phyloP scores from a whole-genome alignment of 805 yeast genomes.

The Candida suzukii region DNA sequence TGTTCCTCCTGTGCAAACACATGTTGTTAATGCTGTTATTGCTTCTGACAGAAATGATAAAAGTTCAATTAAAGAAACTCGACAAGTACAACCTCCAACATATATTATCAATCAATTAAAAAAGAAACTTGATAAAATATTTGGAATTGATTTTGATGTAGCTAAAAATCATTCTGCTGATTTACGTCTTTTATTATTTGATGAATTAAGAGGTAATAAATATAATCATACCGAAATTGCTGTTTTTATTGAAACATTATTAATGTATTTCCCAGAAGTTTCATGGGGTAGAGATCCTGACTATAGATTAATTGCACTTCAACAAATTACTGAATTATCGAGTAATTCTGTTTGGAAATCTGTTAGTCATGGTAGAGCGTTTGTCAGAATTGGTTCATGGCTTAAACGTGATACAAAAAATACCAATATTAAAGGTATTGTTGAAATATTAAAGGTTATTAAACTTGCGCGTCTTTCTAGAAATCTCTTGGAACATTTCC shows the following conservation, averaged over 20 bases:
- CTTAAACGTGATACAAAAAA: constrained; percentile 6
- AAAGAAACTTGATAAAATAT: not conserved
- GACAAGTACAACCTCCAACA: not conserved
- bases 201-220: not conserved
- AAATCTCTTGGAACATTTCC: not conserved
- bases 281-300: constrained; percentile 5
- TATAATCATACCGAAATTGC: not conserved
- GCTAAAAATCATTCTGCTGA: constrained; percentile 1
- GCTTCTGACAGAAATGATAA: too few species aligned
- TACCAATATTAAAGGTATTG: constrained; percentile 3
- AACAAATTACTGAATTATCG: not conserved
- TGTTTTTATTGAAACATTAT: not conserved
- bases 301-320: constrained; percentile 7
- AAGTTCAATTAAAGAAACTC: not conserved
- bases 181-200: not conserved
- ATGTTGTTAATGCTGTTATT: too few species aligned
- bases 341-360: constrained; percentile 4
- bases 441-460: not conserved
- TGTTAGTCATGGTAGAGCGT: constrained; percentile 2
- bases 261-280: constrained; percentile 6
- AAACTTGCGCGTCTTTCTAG: not conserved
- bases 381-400: constrained; percentile 9
- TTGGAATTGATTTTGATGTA: not conserved
- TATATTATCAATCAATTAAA: not conserved
- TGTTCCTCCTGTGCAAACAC: too few species aligned